These are phyloP conservation scores for Silene coronaria DNA, from an alignment of 179 eudicot species.

Conservation along the genomic window DNA sequence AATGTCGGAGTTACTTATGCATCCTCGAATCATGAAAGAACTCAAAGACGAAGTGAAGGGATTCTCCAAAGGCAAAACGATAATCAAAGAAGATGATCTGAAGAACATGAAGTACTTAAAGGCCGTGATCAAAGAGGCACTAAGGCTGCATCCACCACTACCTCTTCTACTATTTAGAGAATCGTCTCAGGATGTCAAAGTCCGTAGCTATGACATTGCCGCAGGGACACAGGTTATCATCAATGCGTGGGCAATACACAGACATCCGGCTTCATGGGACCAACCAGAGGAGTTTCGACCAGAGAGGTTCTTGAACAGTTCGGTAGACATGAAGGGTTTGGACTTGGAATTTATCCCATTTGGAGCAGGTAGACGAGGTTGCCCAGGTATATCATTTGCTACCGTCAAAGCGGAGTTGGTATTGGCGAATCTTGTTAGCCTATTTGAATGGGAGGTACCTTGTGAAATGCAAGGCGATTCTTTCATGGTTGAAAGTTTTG, in stretches of 20 bases:
- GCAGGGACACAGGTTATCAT: not conserved
- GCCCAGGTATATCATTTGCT: not conserved
- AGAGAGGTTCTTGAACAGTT: slow-evolving; percentile 4
- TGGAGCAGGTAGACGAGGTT: slow-evolving; percentile 6
- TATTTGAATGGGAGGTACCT: too few species aligned
- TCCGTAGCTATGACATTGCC: not conserved
- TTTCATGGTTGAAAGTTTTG: too few species aligned
- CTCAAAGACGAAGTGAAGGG: slow-evolving; percentile 35
- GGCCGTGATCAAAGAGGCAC: slow-evolving; percentile 14
- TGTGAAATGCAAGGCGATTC: too few species aligned
- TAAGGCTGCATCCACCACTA: slow-evolving; percentile 10
- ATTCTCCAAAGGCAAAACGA: slow-evolving; percentile 2
- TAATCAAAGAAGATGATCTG: slow-evolving; percentile 27
- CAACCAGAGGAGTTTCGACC: slow-evolving; percentile 3
- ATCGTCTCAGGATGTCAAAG: not conserved
- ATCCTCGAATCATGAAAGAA: slow-evolving; percentile 30
- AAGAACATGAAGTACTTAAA: slow-evolving; percentile 28
- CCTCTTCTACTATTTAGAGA: not conserved
- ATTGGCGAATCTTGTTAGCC: not conserved
- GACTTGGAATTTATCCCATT: slow-evolving; percentile 2
- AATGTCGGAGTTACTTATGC: slow-evolving; percentile 39
- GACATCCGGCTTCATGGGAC: not conserved
- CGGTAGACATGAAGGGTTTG: not conserved
- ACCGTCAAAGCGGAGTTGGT: not conserved
- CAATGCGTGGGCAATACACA: slow-evolving; percentile 2